Conservation (phyloP, 2,329 filamentous ascomycete species). For the Botryosphaeria agaves region DNA sequence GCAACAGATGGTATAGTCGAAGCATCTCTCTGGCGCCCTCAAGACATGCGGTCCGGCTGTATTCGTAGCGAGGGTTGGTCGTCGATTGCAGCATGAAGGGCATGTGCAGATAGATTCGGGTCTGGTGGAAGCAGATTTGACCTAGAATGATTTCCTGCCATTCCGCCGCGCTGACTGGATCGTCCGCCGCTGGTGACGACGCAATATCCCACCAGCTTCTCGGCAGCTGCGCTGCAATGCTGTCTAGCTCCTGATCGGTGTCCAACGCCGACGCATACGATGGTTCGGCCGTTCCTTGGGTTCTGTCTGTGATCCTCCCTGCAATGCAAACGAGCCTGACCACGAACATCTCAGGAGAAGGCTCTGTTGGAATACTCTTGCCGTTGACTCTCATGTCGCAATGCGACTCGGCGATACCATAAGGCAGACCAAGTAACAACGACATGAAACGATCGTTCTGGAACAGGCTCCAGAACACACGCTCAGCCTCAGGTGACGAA, state of each 20-base stretch:
- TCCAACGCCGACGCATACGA: conserved; percentile 21
- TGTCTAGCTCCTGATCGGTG: conserved; percentile 25
- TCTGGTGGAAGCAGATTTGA: conserved; percentile 27
- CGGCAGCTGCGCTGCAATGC: conserved; percentile 18
- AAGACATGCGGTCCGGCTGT: conserved; percentile 21
- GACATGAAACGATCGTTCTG: conserved; percentile 30
- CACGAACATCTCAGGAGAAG: conserved; percentile 11
- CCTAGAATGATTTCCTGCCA: conserved; percentile 20
- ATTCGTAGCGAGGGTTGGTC: conserved; percentile 18
- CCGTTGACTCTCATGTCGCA: conserved; percentile 11
- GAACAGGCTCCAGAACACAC: conserved; percentile 22
- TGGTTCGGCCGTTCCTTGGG: conserved; percentile 18
- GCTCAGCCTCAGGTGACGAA: conserved; percentile 15
- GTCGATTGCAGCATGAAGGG: conserved; percentile 25
- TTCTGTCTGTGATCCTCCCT: conserved; percentile 26
- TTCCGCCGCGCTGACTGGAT: conserved; percentile 11
- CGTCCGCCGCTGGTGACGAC: conserved; percentile 7
- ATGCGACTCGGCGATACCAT: conserved; percentile 21
- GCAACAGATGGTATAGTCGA: conserved; percentile 19
- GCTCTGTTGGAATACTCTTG: conserved; percentile 3
- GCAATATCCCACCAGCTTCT: conserved; percentile 20
- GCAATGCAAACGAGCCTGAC: conserved; percentile 20
- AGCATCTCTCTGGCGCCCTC: conserved; percentile 23
- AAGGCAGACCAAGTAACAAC: conserved; percentile 36
- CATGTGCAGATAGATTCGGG: conserved; percentile 26